Evolutionary conservation across 768 basidiomycete genomes (phyloP), one percentile per base, ranked within the genome.

Genomic region (Kwoniella bestiolae): DNA sequence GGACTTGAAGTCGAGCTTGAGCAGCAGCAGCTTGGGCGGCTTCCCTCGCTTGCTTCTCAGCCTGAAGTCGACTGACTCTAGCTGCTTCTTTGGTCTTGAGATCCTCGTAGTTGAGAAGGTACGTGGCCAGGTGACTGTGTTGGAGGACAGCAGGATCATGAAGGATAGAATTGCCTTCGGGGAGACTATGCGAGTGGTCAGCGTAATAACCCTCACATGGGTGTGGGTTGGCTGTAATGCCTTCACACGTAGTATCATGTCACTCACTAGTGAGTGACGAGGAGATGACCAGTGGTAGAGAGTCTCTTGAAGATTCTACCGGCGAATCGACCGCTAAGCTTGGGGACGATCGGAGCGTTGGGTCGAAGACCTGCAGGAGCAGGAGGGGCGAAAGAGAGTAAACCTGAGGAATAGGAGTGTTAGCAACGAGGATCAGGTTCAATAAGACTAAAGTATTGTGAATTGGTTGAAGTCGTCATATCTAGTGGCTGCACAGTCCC

Each of bases 251-350:
- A n/a, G n/a, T n/a, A n/a, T n/a, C n/a, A n/a, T n/a, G 41, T 8
- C 26, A 66, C 71, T 58, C 49, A 75, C 73, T 75, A 75, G 62
- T 75, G 73, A 14, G 67, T 60, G 11, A 69, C 29, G 5, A 75
- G 55, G 2, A 75, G 61, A 60, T 75, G 73, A n/a, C 73, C 73
- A 7, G 73, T 71, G 18, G 63, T 55, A 6, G 63, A 65, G 25
- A 66, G 49, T 23, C 73, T 63, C 61, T 65, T 66, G 66, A 75
- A 75, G 55, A 75, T 68, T 21, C 73, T 50, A 4, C 73, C 73
- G 29, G 70, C 70, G 46, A 63, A 72, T 9, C 73, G 57, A 8
- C 70, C 73, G 47, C 53, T 51, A 28, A 67, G 56, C 14, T 21
- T 41, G 16, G 63, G 65, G 16, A 50, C 51, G n/a, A 4, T 29